Percentiles rank a stretch among this genome's conserved stretches.
These are phyloP conservation scores for Diplodia scrobiculata DNA, from an alignment of 2,329 filamentous ascomycete genomes.

Conservation along the genomic window DNA sequence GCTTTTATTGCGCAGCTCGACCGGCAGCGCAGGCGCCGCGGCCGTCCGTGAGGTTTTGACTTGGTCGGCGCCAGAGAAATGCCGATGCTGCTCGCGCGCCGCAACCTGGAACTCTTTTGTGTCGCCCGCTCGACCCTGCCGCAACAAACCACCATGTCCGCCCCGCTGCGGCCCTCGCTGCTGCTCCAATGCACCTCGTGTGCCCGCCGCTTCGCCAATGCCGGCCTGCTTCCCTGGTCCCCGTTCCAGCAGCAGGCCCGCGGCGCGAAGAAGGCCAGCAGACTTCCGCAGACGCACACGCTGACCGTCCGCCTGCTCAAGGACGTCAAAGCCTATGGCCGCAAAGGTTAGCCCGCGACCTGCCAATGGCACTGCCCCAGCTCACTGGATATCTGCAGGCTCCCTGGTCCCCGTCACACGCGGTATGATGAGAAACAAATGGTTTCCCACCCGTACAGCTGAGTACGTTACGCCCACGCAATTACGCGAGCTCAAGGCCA, in stretches of 20 bases:
- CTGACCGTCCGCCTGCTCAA: constrained; percentile 57
- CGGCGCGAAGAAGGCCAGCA: constrained; percentile 46
- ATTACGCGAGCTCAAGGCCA: constrained; percentile 49
- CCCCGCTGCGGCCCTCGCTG: constrained; percentile 38
- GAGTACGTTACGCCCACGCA: constrained; percentile 55
- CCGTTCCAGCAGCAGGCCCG: constrained; percentile 45
- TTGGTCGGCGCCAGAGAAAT: constrained; percentile 8
- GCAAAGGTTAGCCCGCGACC: constrained; percentile 38
- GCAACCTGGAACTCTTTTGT: not conserved
- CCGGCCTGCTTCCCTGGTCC: constrained; percentile 36
- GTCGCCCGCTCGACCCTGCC: not conserved
- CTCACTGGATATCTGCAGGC: constrained; percentile 43
- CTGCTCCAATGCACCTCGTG: constrained; percentile 47
- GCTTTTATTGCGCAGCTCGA: constrained; percentile 8
- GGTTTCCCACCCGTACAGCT: constrained; percentile 55
- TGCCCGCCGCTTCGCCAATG: constrained; percentile 40
- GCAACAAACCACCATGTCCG: constrained; percentile 39
- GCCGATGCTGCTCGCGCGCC: constrained; percentile 14
- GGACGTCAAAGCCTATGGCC: constrained; percentile 57
- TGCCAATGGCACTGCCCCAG: not conserved
- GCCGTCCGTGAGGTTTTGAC: constrained; percentile 26
- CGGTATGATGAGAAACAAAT: constrained; percentile 59
- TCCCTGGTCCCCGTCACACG: constrained; percentile 55
- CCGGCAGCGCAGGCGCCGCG: constrained; percentile 2
- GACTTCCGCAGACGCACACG: constrained; percentile 29